Percentiles rank a stretch among this genome's conserved stretches.
These are phyloP conservation scores for Otatea glauca DNA, from an alignment of 176 grass and related monocot species.

Conservation along the genomic window DNA sequence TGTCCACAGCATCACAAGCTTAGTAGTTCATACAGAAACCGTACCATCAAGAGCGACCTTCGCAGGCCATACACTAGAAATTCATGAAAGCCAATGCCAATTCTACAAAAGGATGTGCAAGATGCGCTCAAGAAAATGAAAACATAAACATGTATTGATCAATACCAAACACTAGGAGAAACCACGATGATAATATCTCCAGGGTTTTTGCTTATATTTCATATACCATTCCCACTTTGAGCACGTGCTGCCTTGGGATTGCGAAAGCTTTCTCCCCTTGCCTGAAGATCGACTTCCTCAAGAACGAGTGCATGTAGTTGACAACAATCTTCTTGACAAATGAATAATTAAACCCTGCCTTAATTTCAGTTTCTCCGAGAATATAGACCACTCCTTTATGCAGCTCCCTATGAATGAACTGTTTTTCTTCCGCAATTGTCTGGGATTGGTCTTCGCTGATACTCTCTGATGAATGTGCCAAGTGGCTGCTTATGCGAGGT, in stretches of 20 bases:
- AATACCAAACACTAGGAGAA: not conserved
- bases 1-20: not conserved
- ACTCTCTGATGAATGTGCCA: too few species aligned
- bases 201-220: slow-evolving; percentile 46
- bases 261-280: slow-evolving; percentile 51
- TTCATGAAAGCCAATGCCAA: not conserved
- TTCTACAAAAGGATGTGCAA: not conserved
- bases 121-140: not conserved
- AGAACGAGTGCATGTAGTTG: slow-evolving; percentile 52
- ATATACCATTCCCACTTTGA: slow-evolving; percentile 66
- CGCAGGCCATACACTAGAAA: not conserved
- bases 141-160: not conserved
- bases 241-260: slow-evolving; percentile 54
- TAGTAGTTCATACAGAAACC: not conserved
- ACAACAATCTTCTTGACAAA: slow-evolving; percentile 59
- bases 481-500: too few species aligned
- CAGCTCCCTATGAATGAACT: not conserved
- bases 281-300: slow-evolving; percentile 64
- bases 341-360: slow-evolving; percentile 21
- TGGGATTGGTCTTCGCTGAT: too few species aligned
- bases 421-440: too few species aligned
- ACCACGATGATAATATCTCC: not conserved
- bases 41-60: not conserved
- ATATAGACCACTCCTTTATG: slow-evolving; percentile 63
- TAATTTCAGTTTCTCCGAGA: slow-evolving; percentile 54